Evolutionary conservation across 1,139 yeast genomes (phyloP).

Genomic region (Blastobotrys aristatus): DNA sequence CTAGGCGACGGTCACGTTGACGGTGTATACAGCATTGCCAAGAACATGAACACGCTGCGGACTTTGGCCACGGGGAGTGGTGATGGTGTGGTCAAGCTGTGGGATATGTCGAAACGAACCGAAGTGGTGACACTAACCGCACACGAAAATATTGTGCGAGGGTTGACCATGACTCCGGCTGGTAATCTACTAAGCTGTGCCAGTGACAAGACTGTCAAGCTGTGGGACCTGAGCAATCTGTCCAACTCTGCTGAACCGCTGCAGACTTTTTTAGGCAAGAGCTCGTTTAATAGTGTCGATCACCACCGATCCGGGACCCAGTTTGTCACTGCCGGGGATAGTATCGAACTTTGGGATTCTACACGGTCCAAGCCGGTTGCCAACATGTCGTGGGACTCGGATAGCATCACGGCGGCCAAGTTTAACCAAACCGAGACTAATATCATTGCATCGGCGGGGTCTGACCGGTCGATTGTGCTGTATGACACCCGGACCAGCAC

Average conservation of each 20-base stretch:
- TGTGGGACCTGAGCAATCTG: conserved; percentile 55
- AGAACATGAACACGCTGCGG: conserved; percentile 63
- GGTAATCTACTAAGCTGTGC: conserved; percentile 78
- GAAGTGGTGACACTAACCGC: conserved; percentile 79
- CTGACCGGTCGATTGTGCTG: conserved; percentile 83
- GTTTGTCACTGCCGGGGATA: conserved; percentile 91
- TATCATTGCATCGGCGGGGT: conserved; percentile 83
- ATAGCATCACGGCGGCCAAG: conserved; percentile 72
- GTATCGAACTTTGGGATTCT: conserved; percentile 85
- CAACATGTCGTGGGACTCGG: conserved; percentile 93
- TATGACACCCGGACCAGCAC: conserved; percentile 91
- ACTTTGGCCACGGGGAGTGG: conserved; percentile 89
- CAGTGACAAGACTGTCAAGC: conserved; percentile 79
- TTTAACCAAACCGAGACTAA: conserved; percentile 91
- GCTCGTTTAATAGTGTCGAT: conserved; percentile 80
- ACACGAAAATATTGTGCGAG: conserved; percentile 87
- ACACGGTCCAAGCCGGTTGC: conserved; percentile 71
- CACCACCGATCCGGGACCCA: conserved; percentile 69
- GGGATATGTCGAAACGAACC: conserved; percentile 76
- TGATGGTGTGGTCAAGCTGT: conserved; percentile 89
- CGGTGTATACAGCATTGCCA: conserved; percentile 88
- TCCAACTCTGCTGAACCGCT: conserved; percentile 29
- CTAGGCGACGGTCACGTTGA: conserved; percentile 93
- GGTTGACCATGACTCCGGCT: conserved; percentile 72
- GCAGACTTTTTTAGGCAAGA: conserved; percentile 78